phyloP scores from a whole-genome alignment of 1,284 basidiomycete species.

The Peniophora sp. region DNA sequence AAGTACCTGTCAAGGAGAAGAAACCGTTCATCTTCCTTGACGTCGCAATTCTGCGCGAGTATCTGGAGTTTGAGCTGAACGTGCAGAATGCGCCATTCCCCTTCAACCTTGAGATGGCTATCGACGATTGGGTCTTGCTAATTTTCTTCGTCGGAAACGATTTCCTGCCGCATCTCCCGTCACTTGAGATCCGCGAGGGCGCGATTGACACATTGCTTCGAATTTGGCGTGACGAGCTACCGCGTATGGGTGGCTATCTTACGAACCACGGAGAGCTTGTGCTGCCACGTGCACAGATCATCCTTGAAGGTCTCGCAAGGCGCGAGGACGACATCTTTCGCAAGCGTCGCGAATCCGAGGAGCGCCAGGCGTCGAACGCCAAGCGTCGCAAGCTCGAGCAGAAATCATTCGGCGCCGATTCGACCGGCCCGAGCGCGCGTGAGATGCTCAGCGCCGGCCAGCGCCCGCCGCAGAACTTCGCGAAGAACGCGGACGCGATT shows the following conservation, averaged over 20 bases:
- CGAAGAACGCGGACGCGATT: conserved; percentile 66
- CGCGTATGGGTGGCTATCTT: conserved; percentile 94
- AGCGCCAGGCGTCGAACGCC: conserved; percentile 83
- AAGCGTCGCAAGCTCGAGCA: conserved; percentile 84
- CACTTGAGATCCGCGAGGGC: conserved; percentile 97
- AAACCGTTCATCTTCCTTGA: conserved; percentile 99
- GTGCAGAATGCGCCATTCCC: conserved; percentile 72
- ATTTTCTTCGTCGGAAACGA: conserved; percentile 99
- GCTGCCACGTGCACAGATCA: conserved; percentile 82
- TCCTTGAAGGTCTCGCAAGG: conserved; percentile 88
- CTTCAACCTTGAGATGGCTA: conserved; percentile 94
- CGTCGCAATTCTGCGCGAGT: conserved; percentile 91
- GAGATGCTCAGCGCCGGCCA: conserved; percentile 43
- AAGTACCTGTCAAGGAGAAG: conserved; percentile 67
- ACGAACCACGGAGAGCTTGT: conserved; percentile 92
- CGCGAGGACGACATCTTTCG: conserved; percentile 96
- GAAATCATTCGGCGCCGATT: conserved; percentile 41
- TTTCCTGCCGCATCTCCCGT: conserved; percentile 96
- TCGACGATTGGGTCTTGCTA: conserved; percentile 99
- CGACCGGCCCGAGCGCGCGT: conserved; percentile 43
- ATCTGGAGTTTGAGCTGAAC: conserved; percentile 93
- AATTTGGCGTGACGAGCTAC: conserved; percentile 93
- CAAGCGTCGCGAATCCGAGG: conserved; percentile 88
- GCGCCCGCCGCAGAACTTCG: conserved; percentile 49
- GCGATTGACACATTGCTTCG: conserved; percentile 94